Conservation (phyloP, 352 stramenopile species). For the Pythium graminicola region DNA sequence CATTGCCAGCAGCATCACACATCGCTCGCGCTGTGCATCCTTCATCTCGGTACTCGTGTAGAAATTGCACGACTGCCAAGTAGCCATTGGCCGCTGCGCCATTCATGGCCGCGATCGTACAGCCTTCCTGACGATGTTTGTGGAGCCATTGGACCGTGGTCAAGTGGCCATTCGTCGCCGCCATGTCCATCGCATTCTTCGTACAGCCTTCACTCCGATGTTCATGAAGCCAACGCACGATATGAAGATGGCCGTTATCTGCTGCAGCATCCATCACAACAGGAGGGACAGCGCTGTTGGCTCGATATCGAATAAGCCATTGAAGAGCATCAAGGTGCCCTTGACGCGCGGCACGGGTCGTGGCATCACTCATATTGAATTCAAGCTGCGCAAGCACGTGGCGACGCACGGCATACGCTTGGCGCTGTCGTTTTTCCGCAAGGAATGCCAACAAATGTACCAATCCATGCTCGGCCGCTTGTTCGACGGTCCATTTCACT, state of each 20-base stretch:
- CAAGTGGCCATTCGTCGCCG: background rate
- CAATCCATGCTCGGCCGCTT: slow-evolving; percentile 29
- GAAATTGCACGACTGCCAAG: slow-evolving; percentile 30
- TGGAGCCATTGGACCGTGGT: background rate
- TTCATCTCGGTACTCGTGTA: slow-evolving; percentile 30
- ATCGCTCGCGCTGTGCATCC: slow-evolving; percentile 36
- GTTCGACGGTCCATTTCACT: slow-evolving; percentile 36
- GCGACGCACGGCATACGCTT: background rate
- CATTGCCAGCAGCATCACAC: slow-evolving; percentile 36
- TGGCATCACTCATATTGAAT: slow-evolving; percentile 29
- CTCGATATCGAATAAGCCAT: slow-evolving; percentile 26
- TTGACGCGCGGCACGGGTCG: slow-evolving; percentile 7
- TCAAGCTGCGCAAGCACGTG: slow-evolving; percentile 11
- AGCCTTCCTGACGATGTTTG: slow-evolving; percentile 23
- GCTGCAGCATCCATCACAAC: slow-evolving; percentile 30
- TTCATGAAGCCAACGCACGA: background rate
- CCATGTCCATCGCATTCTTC: background rate
- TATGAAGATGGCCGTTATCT: slow-evolving; percentile 29
- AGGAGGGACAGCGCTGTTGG: slow-evolving; percentile 8
- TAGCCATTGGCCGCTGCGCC: slow-evolving; percentile 29
- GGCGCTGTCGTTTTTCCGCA: slow-evolving; percentile 15
- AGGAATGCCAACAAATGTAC: slow-evolving; percentile 36
- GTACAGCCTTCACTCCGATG: background rate
- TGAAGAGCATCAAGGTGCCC: slow-evolving; percentile 26
- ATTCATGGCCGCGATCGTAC: slow-evolving; percentile 35